Base-by-base conservation (phyloP, 345 rosid genomes). In the Eucalyptus tenuipes region DNA sequence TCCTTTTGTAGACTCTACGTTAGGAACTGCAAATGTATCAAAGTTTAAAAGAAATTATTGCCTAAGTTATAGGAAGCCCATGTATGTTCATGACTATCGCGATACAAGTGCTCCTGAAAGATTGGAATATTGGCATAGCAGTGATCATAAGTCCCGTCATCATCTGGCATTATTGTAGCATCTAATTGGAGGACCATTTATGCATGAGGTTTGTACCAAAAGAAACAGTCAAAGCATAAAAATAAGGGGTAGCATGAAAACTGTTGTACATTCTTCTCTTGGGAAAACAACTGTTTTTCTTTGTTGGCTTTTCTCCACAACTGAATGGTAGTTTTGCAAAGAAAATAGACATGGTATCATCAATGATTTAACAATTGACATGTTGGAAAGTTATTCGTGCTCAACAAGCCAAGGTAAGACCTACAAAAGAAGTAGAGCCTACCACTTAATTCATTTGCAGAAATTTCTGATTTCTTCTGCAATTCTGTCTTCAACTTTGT, bases 401-500 rank as follows among this genome's bases (percentile, higher is more conserved):
- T 86, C 85, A 27, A 61, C 47, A 86, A 24, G 64, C 44, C 27
- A 12, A 75, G 47, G 27, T 71, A 71, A 71, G 82, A 37, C 45
- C 45, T 42, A n/a, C 82, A 64, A 89, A 87, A 86, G 85, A 53
- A 55, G 3, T 33, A 86, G 87, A 87, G 16, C 82, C 90, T 93
- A 97, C 99, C 97, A 81, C 89, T 89, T 50, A 89, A 90, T 87
- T 94, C 93, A 59, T 91, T 92, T 86, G 59, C 91, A 13, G 92
- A 89, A 45, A 79, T 87, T 86, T 94, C 96, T 81, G 93, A 89
- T 90, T 94, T 95, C 96, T 92, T 95, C 91, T 92, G 93, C 90
- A 96, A 93, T 29, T 97, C 99, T 49, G 92, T 85, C 92, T 96
- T 95, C 90, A 96, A 93, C 91, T 94, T 96, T 68, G 93, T 86